Evolutionary conservation across 306 rosid genomes (phyloP), one percentile per base, ranked within the genome.

Genomic region (Lathyrus aphaca): DNA sequence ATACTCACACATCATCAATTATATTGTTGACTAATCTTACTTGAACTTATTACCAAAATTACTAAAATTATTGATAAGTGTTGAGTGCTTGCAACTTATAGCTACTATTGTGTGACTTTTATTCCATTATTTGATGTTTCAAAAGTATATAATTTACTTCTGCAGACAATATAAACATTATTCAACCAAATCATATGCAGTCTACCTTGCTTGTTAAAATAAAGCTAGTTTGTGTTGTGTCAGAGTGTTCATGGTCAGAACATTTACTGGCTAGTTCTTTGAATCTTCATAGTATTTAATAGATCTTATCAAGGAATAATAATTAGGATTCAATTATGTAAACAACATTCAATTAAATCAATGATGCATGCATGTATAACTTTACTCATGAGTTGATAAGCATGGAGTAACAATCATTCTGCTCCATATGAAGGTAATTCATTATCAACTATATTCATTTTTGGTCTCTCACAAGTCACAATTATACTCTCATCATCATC

Each of bases 391-490:
- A 21, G 53, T 38, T 39, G 43, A 39, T 38, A 53, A 7, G 39
- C 27, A 39, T 4, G 15, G 40, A 32, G 27, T 48, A 5, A 23
- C 8, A 68, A 71, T 39, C 58, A 89, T 18, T 87, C 92, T 37
- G 39, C 50, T 43, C 81, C 90, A 55, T 73, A 68, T 64, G 83
- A 74, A 63, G 84, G 69, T 66, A 86, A 44, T 48, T 55, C 64
- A 55, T 58, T 82, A 1, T 65, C 51, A 19, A 62, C 14, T 39
- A 63, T 43, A 69, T 62, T 32, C 42, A 44, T 25, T 44, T 37
- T 71, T 13, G 86, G 83, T 40, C 44, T 87, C 68, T 83, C 88
- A 77, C 86, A 80, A 74, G 57, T 77, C 10, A 86, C 84, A 78
- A 64, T 82, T 56, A 88, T 66, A 51, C 83, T 70, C 42, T 80